Percentiles rank a stretch among this genome's conserved stretches.
phyloP scores from a whole-genome alignment of 2,329 filamentous ascomycete species.

The Pseudogymnoascus destructans region DNA sequence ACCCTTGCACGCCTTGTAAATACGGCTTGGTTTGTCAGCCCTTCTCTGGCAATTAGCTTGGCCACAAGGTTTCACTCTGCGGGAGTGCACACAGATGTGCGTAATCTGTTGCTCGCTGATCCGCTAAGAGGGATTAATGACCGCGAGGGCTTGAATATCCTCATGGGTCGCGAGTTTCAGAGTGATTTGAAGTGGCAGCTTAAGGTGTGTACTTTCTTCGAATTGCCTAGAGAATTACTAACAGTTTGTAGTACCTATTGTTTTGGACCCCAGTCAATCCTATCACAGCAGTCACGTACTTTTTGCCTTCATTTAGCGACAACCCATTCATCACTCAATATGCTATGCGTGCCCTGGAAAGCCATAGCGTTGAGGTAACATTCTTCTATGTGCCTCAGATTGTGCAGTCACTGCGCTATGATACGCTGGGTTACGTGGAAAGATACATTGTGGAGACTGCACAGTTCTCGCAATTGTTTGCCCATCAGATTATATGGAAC shows the following conservation, averaged over 20 bases:
- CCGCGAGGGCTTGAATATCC: constrained; percentile 67
- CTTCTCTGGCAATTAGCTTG: constrained; percentile 78
- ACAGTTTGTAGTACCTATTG: constrained; percentile 55
- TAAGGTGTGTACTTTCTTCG: constrained; percentile 42
- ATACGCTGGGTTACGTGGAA: constrained; percentile 86
- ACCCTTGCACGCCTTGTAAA: constrained; percentile 45
- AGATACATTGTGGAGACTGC: constrained; percentile 94
- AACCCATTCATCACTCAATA: constrained; percentile 93
- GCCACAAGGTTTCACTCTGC: constrained; percentile 64
- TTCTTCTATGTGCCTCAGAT: constrained; percentile 99
- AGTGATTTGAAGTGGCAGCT: constrained; percentile 71
- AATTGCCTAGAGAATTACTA: constrained; percentile 18
- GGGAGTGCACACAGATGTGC: constrained; percentile 60
- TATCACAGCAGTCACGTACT: constrained; percentile 84
- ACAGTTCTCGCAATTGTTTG: constrained; percentile 94
- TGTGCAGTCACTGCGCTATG: constrained; percentile 87
- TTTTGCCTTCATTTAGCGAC: constrained; percentile 79
- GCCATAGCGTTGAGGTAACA: constrained; percentile 87
- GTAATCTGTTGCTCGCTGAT: constrained; percentile 66
- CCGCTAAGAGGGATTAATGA: constrained; percentile 72
- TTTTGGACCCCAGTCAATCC: constrained; percentile 92
- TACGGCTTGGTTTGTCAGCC: constrained; percentile 77
- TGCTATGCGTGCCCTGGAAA: constrained; percentile 87
- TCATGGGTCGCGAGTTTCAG: constrained; percentile 66
- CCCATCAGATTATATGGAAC: constrained; percentile 99